Evolutionary conservation across 768 basidiomycete species (phyloP), one percentile per base, ranked within the genome.

Genomic region (Hemileccinum impolitum): DNA sequence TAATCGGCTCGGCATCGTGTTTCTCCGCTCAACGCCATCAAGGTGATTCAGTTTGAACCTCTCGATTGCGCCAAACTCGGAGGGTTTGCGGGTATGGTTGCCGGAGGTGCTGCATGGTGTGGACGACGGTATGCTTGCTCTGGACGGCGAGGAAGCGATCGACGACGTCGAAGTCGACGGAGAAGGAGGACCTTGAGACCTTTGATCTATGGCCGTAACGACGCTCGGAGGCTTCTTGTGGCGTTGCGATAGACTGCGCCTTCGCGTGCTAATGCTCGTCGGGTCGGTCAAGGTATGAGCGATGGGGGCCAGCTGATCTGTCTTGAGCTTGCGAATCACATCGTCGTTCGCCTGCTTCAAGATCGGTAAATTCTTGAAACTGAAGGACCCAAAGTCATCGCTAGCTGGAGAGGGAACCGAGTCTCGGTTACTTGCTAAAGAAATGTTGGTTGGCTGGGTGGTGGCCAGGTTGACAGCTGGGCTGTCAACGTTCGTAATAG

Each of bases 301-400:
- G 36, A 94, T 76, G 12, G 91, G 90, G 0, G 79, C 72, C 71
- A 94, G 80, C 60, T 92, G 90, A 55, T 97, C 95, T 2, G 89
- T 90, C 70, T 90, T 87, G 62, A 98, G 76, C 70, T 97, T 96
- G 52, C 91, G 84, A 58, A 99, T 96, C 57, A 98, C 85, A 64
- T 98, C 94, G 69, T 99, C 96, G 66, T 99, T 99, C 15, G 92
- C 94, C 69, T 97, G 94, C 72, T 98, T 99, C 68, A 98, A 73
- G 7, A 96, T 81, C 0, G 92, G 92, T 36, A 97, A 68, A 64
- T 99, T 99, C 77, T 97, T 97, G 80, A 94, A 99, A 70, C 87
- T 93, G 75, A 99, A 99, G 0, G 92, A 85, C 18, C 96, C 96
- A 70, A 98, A 99, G 61, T 97, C 94, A 60, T 95, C 92, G 55